Evolutionary conservation across 1,284 basidiomycete genomes (phyloP).

Genomic region (Cystobasidium slooffiae): DNA sequence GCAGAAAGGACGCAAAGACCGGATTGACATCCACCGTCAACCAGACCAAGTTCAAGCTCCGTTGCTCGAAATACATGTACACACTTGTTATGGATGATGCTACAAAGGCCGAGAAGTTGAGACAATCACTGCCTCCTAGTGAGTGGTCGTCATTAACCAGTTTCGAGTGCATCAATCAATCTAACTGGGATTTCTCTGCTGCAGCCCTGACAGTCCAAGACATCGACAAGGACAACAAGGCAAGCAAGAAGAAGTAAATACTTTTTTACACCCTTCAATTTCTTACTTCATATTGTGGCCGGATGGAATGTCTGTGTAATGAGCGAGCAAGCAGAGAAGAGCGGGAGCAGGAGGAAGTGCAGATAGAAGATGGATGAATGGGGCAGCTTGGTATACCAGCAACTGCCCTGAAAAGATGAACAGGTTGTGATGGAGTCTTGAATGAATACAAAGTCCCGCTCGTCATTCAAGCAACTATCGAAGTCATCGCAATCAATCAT

Average conservation of each 20-base stretch:
- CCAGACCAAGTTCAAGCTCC: slow-evolving; percentile 96
- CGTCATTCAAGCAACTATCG: too few relatives aligned
- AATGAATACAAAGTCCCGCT: too few relatives aligned
- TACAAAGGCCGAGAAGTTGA: slow-evolving; percentile 98
- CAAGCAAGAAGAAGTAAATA: slow-evolving; percentile 49
- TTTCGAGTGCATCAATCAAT: not conserved
- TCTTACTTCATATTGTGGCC: not conserved
- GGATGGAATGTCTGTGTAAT: not conserved
- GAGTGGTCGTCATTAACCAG: slow-evolving; percentile 55
- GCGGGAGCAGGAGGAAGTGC: too few relatives aligned
- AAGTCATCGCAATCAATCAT: too few relatives aligned
- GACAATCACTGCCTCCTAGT: slow-evolving; percentile 94
- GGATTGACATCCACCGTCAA: slow-evolving; percentile 66
- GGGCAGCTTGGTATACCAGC: not conserved
- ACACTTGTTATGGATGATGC: slow-evolving; percentile 92
- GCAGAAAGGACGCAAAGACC: slow-evolving; percentile 49
- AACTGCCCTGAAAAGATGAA: too few relatives aligned
- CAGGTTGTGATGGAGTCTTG: too few relatives aligned
- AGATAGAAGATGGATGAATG: not conserved
- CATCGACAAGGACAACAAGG: slow-evolving; percentile 50
- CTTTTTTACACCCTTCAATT: not conserved
- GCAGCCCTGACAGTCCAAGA: slow-evolving; percentile 52
- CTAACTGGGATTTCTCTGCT: not conserved
- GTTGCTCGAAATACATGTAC: slow-evolving; percentile 94
- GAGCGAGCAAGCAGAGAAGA: not conserved